These are phyloP conservation scores for Populus simonii DNA, from an alignment of 345 rosid genomes.

Conservation along the genomic window DNA sequence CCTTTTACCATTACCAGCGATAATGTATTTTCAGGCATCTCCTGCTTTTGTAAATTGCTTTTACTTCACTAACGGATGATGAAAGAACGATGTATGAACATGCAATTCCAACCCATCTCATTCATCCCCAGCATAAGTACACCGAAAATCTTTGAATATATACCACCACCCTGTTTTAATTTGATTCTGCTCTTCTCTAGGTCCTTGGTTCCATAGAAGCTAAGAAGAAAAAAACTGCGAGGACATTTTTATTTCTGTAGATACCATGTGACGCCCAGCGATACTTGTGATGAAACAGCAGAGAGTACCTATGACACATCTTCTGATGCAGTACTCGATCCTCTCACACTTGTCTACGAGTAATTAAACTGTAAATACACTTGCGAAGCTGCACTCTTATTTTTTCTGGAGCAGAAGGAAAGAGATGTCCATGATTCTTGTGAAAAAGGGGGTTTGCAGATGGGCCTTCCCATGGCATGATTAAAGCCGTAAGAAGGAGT, in stretches of 20 bases:
- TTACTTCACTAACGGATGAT: background rate
- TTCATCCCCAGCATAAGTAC: background rate
- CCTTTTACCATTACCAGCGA: too few relatives aligned
- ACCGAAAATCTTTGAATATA: background rate
- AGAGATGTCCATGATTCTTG: slow-evolving; percentile 14
- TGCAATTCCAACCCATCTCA: background rate
- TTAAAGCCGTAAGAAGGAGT: slow-evolving; percentile 36
- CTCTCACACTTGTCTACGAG: background rate
- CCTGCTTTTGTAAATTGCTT: background rate
- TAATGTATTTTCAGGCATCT: background rate
- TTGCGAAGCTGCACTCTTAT: background rate
- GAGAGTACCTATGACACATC: background rate
- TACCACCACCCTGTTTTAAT: background rate
- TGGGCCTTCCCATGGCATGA: slow-evolving; percentile 38
- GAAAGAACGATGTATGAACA: background rate
- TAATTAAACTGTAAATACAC: background rate
- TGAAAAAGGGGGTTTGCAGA: slow-evolving; percentile 17
- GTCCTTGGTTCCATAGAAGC: background rate
- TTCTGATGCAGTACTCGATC: background rate
- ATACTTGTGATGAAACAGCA: background rate
- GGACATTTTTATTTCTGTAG: background rate
- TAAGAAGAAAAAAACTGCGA: background rate
- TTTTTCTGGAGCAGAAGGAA: background rate
- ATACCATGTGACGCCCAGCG: background rate
- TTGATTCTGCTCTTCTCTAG: background rate